These are phyloP conservation scores for Carex scoparia DNA, from an alignment of 176 grass and related monocot species.

Conservation along the genomic window DNA sequence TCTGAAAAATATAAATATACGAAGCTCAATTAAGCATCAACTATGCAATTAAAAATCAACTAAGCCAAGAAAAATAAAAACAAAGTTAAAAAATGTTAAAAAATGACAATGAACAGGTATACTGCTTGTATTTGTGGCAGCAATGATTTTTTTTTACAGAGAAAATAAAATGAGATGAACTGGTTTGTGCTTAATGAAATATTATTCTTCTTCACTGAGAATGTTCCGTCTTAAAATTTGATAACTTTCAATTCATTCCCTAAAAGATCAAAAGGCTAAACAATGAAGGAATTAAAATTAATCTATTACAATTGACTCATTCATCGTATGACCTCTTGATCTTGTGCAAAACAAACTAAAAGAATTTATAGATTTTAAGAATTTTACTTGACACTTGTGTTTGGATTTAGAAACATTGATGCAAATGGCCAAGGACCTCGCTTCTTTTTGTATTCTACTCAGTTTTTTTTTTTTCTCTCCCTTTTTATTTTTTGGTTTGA, in stretches of 20 bases:
- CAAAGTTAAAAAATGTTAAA: background rate
- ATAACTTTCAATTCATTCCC: background rate
- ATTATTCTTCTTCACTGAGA: background rate
- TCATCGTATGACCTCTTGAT: background rate
- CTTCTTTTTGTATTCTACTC: background rate
- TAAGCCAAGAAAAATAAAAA: background rate
- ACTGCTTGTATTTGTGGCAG: background rate
- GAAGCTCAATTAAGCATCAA: background rate
- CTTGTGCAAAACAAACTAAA: background rate
- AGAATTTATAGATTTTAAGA: background rate
- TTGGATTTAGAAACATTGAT: background rate
- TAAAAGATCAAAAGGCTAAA: background rate
- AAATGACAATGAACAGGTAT: background rate
- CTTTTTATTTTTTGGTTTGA: background rate
- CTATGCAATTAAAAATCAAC: background rate
- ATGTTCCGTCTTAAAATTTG: background rate
- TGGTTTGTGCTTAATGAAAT: background rate
- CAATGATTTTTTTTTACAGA: background rate
- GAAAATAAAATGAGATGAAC: background rate
- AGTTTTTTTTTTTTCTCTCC: background rate
- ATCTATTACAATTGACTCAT: background rate
- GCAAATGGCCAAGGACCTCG: background rate
- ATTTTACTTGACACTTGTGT: background rate
- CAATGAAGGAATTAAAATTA: background rate
- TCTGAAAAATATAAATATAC: constrained; percentile 25